These are phyloP conservation scores for Fusarium haematococcum DNA, from an alignment of 2,329 filamentous ascomycete species.

Conservation along the genomic window DNA sequence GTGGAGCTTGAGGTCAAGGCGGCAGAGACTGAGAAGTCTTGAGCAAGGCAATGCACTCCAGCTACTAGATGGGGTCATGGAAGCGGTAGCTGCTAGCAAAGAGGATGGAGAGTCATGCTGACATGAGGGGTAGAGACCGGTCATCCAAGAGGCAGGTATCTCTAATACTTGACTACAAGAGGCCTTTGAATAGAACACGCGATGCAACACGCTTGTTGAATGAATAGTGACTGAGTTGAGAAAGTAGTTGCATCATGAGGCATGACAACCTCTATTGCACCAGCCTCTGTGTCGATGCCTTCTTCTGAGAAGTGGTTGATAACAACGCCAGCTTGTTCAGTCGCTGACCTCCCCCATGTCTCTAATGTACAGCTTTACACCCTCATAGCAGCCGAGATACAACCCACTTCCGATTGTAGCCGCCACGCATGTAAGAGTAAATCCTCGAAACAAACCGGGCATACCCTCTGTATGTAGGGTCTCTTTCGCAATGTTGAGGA, in stretches of 20 bases:
- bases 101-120: not conserved
- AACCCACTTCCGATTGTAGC: constrained; percentile 25
- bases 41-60: not conserved
- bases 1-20: not conserved
- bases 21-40: not conserved
- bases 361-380: constrained; percentile 10
- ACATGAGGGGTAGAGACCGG: not conserved
- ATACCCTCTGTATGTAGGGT: constrained; percentile 21
- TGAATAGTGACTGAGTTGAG: not conserved
- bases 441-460: constrained; percentile 21
- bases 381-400: constrained; percentile 30
- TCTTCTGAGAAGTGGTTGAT: too few relatives aligned
- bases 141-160: not conserved
- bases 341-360: not conserved
- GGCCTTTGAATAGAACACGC: not conserved
- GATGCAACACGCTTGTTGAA: not conserved
- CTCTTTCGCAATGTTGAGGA: constrained; percentile 15
- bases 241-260: not conserved
- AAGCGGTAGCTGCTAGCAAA: not conserved
- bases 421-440: constrained; percentile 24
- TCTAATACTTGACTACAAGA: not conserved
- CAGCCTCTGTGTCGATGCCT: too few relatives aligned
- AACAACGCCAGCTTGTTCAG: not conserved
- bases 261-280: not conserved
- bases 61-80: not conserved